These are phyloP conservation scores for Triticum monococcum DNA, from an alignment of 176 grass and related monocot genomes.

Conservation along the genomic window DNA sequence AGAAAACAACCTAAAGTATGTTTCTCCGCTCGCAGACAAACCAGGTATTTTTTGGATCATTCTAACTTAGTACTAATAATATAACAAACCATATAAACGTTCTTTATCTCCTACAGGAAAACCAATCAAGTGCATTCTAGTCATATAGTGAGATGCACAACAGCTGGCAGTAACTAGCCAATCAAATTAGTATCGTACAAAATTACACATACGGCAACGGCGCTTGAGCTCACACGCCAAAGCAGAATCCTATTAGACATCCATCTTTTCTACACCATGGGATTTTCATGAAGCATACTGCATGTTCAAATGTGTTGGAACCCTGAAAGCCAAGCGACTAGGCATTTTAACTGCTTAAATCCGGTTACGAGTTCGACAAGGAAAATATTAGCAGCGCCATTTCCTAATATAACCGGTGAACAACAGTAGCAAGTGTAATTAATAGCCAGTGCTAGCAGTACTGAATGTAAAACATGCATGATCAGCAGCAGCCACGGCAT, in stretches of 20 bases:
- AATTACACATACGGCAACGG: neutral
- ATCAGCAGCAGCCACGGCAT: neutral
- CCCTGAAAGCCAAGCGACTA: neutral
- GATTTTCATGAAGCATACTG: neutral
- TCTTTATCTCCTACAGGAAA: neutral
- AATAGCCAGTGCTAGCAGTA: neutral
- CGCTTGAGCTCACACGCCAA: neutral
- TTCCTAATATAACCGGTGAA: neutral
- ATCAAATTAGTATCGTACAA: neutral
- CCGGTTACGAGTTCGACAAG: neutral
- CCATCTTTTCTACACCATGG: neutral
- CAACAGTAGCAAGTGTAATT: neutral
- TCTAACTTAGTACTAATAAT: neutral
- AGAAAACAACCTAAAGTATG: neutral
- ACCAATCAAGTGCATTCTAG: neutral
- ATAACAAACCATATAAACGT: neutral
- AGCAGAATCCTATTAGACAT: neutral
- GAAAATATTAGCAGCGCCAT: neutral
- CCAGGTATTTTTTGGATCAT: neutral
- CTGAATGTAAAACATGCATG: neutral
- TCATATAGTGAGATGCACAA: neutral
- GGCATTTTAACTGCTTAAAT: neutral
- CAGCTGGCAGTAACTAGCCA: neutral
- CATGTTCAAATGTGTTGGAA: neutral
- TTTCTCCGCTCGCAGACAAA: neutral